A percentile compares a stretch with the other conserved stretches of the same genome.
Conservation (phyloP, 352 stramenopile genomes). For the Phytophthora ramorum region DNA sequence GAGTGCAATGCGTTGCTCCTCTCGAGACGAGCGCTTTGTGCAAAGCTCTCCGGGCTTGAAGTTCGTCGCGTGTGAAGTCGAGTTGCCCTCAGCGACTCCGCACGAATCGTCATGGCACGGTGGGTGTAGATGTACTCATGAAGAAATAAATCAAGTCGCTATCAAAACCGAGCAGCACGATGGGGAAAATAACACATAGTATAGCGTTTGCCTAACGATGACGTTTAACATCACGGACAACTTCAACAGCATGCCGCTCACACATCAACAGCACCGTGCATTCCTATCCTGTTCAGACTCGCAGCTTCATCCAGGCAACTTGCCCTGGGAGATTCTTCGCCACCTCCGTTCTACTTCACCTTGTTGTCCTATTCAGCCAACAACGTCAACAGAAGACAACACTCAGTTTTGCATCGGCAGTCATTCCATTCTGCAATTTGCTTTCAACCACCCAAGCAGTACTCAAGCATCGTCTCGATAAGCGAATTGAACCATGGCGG, state of each 20-base stretch:
- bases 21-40: not conserved
- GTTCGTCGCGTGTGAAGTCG: not conserved
- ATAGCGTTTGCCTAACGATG: not conserved
- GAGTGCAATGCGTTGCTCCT: not conserved
- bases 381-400: not conserved
- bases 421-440: constrained; percentile 28
- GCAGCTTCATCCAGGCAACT: not conserved
- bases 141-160: constrained; percentile 29
- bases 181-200: no score
- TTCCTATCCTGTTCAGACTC: constrained; percentile 6
- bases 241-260: constrained; percentile 18
- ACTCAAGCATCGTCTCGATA: constrained; percentile 3
- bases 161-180: not conserved
- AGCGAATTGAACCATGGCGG: constrained; percentile 26
- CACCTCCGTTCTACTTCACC: not conserved
- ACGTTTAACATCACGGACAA: constrained; percentile 12
- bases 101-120: not conserved
- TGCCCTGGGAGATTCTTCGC: not conserved
- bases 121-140: constrained; percentile 11
- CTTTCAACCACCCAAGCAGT: constrained; percentile 9
- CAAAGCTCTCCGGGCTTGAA: constrained; percentile 16
- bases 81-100: not conserved
- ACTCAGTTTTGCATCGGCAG: not conserved
- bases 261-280: constrained; percentile 11
- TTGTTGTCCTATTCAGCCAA: not conserved